Conservation (phyloP, 352 stramenopile species). For the Phytopythium aichiense region DNA sequence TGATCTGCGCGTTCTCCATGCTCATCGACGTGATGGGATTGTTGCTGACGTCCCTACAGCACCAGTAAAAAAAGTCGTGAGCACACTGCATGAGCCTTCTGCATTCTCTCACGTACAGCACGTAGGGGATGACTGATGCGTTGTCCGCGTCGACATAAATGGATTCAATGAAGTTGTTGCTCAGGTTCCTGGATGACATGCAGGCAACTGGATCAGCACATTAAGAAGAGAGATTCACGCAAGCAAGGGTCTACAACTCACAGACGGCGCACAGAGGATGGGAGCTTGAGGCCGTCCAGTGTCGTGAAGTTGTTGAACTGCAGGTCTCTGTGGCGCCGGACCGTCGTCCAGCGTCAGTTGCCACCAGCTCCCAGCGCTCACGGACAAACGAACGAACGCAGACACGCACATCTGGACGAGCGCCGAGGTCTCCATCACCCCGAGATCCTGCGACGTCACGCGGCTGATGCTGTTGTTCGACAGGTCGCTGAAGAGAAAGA, state of each 20-base stretch:
- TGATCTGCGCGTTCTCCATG: conserved; percentile 12
- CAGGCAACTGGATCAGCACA: not conserved
- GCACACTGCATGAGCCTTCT: too few relatives aligned
- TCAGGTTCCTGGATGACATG: not conserved
- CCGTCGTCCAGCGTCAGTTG: not conserved
- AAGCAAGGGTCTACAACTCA: not conserved
- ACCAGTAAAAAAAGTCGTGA: not conserved
- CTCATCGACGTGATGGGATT: conserved; percentile 22
- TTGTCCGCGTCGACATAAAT: not conserved
- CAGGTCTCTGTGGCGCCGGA: not conserved
- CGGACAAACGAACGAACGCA: not conserved
- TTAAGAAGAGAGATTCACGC: not conserved
- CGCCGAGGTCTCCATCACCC: conserved; percentile 1
- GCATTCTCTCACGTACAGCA: not conserved
- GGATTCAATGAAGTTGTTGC: conserved; percentile 2
- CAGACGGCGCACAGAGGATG: not conserved
- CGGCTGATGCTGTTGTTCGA: conserved; percentile 3
- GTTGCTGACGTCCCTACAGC: conserved; percentile 20
- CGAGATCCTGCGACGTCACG: not conserved
- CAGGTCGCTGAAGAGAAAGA: not conserved
- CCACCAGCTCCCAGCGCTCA: not conserved
- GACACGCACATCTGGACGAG: not conserved
- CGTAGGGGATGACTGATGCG: not conserved
- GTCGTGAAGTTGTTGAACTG: conserved; percentile 2
- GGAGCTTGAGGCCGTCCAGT: conserved; percentile 1